A percentile compares a stretch with the other conserved stretches of the same genome.
Conservation (phyloP, 2,329 filamentous ascomycete species). For the Fusarium sp. region DNA sequence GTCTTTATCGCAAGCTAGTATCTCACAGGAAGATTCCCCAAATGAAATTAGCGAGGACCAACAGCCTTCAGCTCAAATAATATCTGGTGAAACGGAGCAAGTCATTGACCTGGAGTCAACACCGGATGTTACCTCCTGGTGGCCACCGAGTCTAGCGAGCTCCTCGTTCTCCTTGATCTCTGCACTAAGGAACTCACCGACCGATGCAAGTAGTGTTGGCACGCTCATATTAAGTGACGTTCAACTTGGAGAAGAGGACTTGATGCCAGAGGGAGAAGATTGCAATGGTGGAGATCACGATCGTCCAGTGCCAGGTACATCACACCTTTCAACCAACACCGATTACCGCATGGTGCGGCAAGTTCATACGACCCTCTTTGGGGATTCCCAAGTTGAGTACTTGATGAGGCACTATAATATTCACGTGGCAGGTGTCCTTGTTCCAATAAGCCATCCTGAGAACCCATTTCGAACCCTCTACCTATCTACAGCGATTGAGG, state of each 20-base stretch:
- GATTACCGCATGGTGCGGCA: not conserved
- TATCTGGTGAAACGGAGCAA: not conserved
- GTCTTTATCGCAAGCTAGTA: not conserved
- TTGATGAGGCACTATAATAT: constrained; percentile 1
- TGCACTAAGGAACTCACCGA: not conserved
- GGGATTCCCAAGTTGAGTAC: not conserved
- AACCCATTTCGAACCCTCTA: constrained; percentile 4
- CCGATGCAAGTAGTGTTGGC: not conserved
- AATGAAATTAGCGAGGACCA: not conserved
- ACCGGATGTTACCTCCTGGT: not conserved
- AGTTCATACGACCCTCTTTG: not conserved
- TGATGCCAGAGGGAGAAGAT: not conserved
- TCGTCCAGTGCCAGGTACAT: no score
- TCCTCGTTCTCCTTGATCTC: not conserved
- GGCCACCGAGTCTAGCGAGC: not conserved
- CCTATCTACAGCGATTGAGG: constrained; percentile 1
- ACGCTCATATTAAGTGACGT: not conserved
- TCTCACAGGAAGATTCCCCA: not conserved
- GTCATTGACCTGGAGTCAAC: not conserved
- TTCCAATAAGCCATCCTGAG: not conserved
- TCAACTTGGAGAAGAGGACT: not conserved
- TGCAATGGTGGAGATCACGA: no score
- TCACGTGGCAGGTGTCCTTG: not conserved
- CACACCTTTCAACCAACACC: not conserved
- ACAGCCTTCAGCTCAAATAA: not conserved